These are phyloP conservation scores for Chaetoscypha palmicola DNA, from an alignment of 2,329 filamentous ascomycete species.

Conservation along the genomic window DNA sequence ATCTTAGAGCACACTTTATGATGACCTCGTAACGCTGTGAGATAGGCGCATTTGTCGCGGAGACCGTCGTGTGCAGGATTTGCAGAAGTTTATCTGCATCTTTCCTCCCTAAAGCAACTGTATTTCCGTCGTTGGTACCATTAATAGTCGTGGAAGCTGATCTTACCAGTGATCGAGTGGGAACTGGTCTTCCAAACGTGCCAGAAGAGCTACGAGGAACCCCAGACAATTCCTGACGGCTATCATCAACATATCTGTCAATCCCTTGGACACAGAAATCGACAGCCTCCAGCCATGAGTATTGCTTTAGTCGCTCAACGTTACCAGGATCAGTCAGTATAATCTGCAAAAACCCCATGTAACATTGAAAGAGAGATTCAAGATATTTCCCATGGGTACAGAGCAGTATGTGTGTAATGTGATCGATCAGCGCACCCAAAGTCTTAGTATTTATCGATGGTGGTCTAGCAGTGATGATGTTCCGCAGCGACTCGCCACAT, in stretches of 20 bases:
- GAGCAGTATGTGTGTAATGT: constrained; percentile 70
- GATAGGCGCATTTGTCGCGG: constrained; percentile 61
- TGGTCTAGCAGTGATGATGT: constrained; percentile 63
- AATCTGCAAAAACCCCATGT: constrained; percentile 66
- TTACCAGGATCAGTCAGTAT: constrained; percentile 69
- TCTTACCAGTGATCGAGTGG: constrained; percentile 20
- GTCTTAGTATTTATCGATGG: constrained; percentile 67
- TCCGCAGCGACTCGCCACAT: constrained; percentile 65
- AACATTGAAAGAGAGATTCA: constrained; percentile 65
- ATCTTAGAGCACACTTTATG: constrained; percentile 48
- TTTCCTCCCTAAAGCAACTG: constrained; percentile 27
- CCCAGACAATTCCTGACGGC: constrained; percentile 11
- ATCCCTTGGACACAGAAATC: constrained; percentile 61
- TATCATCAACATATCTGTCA: constrained; percentile 36
- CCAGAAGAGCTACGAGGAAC: constrained; percentile 18
- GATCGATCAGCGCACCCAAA: constrained; percentile 69
- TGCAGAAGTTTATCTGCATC: constrained; percentile 51
- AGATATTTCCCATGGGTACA: constrained; percentile 55
- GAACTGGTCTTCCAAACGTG: constrained; percentile 7
- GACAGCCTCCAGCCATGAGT: constrained; percentile 33
- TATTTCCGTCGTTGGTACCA: constrained; percentile 26
- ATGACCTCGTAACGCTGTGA: constrained; percentile 48
- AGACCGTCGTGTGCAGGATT: constrained; percentile 58
- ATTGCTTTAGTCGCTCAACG: constrained; percentile 66
- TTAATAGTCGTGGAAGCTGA: constrained; percentile 19